Conservation (phyloP, 345 rosid genomes). For the Microthlaspi erraticum region DNA sequence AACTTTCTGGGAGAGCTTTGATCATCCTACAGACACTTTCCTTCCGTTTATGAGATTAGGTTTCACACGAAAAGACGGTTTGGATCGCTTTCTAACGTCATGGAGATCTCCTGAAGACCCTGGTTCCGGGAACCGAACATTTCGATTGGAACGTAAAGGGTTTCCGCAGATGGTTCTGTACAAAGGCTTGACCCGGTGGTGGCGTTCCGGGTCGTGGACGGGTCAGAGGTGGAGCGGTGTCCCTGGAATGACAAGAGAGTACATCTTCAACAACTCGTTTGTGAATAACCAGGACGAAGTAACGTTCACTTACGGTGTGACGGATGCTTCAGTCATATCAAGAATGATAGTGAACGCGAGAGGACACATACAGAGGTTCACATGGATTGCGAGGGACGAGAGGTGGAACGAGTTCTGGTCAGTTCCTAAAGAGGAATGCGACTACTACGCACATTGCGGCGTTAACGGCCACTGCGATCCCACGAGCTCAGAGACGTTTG, state of each 20-base stretch:
- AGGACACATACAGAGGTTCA: conserved; percentile 50
- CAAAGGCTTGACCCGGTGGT: conserved; percentile 37
- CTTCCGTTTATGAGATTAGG: conserved; percentile 74
- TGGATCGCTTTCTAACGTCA: conserved; percentile 51
- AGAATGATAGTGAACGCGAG: conserved; percentile 59
- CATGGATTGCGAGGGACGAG: conserved; percentile 50
- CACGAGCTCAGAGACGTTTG: conserved; percentile 30
- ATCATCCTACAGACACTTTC: conserved; percentile 63
- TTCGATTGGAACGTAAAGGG: conserved; percentile 48
- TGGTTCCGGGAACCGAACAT: conserved; percentile 48
- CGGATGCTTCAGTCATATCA: conserved; percentile 45
- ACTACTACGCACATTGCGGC: conserved; percentile 63
- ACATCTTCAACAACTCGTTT: conserved; percentile 42
- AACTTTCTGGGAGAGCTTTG: conserved; percentile 72
- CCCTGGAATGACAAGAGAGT: conserved; percentile 53
- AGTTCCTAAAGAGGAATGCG: conserved; percentile 67
- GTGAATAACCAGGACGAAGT: conserved; percentile 48
- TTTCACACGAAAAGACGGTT: conserved; percentile 43
- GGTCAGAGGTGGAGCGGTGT: conserved; percentile 70
- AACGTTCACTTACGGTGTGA: conserved; percentile 40
- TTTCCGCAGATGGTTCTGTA: conserved; percentile 55
- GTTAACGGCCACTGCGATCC: conserved; percentile 54
- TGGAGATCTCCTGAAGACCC: conserved; percentile 67
- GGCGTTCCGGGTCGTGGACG: conserved; percentile 70
- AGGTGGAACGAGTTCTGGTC: conserved; percentile 55